Evolutionary conservation across 148 eudicot species (phyloP).

Genomic region (Linanthus parryae): DNA sequence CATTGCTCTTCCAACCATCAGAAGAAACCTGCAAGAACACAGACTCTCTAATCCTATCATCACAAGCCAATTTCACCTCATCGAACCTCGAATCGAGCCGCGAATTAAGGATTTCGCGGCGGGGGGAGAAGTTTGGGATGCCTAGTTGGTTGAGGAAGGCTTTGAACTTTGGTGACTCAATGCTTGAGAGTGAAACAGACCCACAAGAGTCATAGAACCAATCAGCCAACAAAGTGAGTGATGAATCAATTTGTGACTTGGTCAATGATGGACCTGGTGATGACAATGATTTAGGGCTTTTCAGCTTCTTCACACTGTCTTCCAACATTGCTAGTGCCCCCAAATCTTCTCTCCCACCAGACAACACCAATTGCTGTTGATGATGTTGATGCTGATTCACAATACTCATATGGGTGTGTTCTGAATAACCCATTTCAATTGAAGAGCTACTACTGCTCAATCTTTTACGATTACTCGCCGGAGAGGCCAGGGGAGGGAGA

Average conservation of each 20-base stretch:
- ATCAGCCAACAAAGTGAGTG: slow-evolving; percentile 4
- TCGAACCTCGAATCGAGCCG: slow-evolving; percentile 13
- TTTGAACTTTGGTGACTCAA: slow-evolving; percentile 13
- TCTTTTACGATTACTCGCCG: neutral
- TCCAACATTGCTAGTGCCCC: slow-evolving; percentile 18
- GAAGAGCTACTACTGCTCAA: neutral
- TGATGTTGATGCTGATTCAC: slow-evolving; percentile 1
- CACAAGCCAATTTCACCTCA: slow-evolving; percentile 6
- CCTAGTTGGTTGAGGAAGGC: slow-evolving; percentile 13
- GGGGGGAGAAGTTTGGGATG: slow-evolving; percentile 8
- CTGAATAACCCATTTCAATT: neutral
- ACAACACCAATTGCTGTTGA: slow-evolving; percentile 15
- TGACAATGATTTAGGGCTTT: slow-evolving; percentile 13
- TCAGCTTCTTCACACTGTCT: slow-evolving; percentile 16
- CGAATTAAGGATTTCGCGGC: slow-evolving; percentile 3
- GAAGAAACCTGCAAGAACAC: slow-evolving; percentile 14
- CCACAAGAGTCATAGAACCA: slow-evolving; percentile 17
- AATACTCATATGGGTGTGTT: neutral
- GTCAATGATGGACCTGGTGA: slow-evolving; percentile 8
- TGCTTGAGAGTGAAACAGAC: slow-evolving; percentile 12
- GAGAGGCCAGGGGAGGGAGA: neutral
- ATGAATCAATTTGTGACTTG: slow-evolving; percentile 10
- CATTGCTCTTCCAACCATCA: slow-evolving; percentile 16
- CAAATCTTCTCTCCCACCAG: slow-evolving; percentile 20
- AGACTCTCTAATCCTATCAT: slow-evolving; percentile 12